A percentile compares a stretch with the other conserved stretches of the same genome.
These are phyloP conservation scores for Fusarium sp. DNA, from an alignment of 2,329 filamentous ascomycete species.

Conservation along the genomic window DNA sequence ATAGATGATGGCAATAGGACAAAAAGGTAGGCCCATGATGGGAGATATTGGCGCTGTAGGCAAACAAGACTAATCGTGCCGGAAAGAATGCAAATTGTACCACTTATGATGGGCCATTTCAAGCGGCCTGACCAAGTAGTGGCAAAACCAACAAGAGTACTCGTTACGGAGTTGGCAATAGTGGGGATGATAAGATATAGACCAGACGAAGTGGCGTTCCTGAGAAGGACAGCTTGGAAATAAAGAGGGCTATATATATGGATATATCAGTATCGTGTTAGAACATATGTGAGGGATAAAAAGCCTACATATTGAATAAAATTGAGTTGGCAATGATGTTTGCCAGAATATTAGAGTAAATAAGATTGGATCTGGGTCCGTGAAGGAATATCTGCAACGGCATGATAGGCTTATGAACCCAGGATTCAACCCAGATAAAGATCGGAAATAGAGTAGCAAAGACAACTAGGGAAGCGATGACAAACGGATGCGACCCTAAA, in stretches of 20 bases:
- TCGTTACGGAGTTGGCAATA: constrained; percentile 67
- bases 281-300: background rate
- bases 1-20: constrained; percentile 70
- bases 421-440: constrained; percentile 68
- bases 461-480: constrained; percentile 66
- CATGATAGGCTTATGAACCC: constrained; percentile 70
- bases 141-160: constrained; percentile 72
- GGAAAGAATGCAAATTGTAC: constrained; percentile 63
- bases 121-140: constrained; percentile 73
- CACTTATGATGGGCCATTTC: constrained; percentile 71
- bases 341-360: constrained; percentile 69
- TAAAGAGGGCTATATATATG: constrained; percentile 72
- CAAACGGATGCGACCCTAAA: constrained; percentile 71
- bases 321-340: constrained; percentile 69
- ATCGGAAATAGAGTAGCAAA: constrained; percentile 64
- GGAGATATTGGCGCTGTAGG: constrained; percentile 65
- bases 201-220: constrained; percentile 78
- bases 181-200: constrained; percentile 78
- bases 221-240: constrained; percentile 82
- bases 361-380: constrained; percentile 69
- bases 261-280: background rate
- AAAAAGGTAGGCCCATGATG: constrained; percentile 67
- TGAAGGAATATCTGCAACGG: constrained; percentile 67
- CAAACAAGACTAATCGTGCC: constrained; percentile 67
- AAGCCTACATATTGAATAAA: constrained; percentile 69